Evolutionary conservation across 2,329 filamentous ascomycete species (phyloP), one percentile per base, ranked within the genome.

Genomic region (Aspergillus melleus): DNA sequence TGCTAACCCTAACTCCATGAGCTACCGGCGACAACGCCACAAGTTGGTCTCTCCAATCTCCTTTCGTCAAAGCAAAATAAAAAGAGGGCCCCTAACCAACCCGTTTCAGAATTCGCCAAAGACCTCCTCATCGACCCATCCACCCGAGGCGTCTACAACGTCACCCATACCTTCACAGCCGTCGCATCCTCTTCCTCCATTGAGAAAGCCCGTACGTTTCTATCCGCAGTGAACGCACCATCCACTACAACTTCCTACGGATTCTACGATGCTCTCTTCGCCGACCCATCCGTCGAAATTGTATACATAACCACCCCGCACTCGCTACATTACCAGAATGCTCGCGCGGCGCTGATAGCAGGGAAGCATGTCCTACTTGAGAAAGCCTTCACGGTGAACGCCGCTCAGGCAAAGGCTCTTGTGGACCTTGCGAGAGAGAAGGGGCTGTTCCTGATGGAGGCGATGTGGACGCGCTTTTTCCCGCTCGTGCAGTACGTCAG

Each of bases 301-400:
- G 78, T 95, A 76, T 95, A 94, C 75, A 85, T 95, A 52, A 90
- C 90, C 20, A 94, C 91, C 2, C 91, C 91, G 11, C 91, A 94
- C 77, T 91, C 88, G 69, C 90, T 93, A 74, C 91, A 95, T 79
- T 94, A 91, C 79, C 89, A 92, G 74, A 91, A 94, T 77, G 84
- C 86, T 63, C 89, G 91, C 84, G 83, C 92, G n/a, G 89, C 88
- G 49, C 81, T 95, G 39, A 83, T 90, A 64, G 89, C 88, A 12
- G 88, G 89, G 70, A 95, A 94, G 81, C 84, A 91, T 67, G 90
- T 94, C 29, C 83, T 95, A 26, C 93, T 90, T 74, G 91, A 95
- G 76, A 95, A 95, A 81, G 85, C 90, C 0, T 87, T 95, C 68
- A 92, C 90, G 1, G 88, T 92, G 61, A 94, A 87, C 61, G 90